Conservation (phyloP, 2,329 filamentous ascomycete species). For the Phaeoacremonium minimum region DNA sequence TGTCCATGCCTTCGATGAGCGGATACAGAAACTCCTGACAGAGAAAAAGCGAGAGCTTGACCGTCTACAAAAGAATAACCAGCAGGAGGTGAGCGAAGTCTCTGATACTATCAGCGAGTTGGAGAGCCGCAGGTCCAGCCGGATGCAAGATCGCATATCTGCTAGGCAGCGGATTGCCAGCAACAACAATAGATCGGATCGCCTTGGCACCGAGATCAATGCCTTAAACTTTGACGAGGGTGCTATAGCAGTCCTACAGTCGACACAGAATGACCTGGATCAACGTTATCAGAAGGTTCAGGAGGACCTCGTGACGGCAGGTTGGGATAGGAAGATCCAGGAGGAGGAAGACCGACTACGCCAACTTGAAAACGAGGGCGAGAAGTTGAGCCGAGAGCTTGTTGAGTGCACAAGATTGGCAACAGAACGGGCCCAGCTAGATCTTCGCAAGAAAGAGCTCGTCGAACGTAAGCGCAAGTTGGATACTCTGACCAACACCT, state of each 20-base stretch:
- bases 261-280: slow-evolving; percentile 66
- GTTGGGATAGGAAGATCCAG: slow-evolving; percentile 68
- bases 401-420: slow-evolving; percentile 78
- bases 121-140: slow-evolving; percentile 66
- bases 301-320: slow-evolving; percentile 56
- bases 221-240: slow-evolving; percentile 84
- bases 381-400: slow-evolving; percentile 73
- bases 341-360: slow-evolving; percentile 62
- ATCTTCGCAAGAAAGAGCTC: slow-evolving; percentile 77
- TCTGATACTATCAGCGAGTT: slow-evolving; percentile 68
- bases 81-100: slow-evolving; percentile 69
- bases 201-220: slow-evolving; percentile 64
- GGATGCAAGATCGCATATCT: slow-evolving; percentile 69
- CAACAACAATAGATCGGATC: slow-evolving; percentile 67
- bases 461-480: slow-evolving; percentile 70
- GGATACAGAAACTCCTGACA: slow-evolving; percentile 66
- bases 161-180: slow-evolving; percentile 67
- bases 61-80: slow-evolving; percentile 66
- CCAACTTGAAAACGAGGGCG: slow-evolving; percentile 66
- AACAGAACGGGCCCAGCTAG: slow-evolving; percentile 77
- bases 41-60: slow-evolving; percentile 81
- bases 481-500: slow-evolving; percentile 71
- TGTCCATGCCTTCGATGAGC: slow-evolving; percentile 72
- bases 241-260: slow-evolving; percentile 70
- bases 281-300: slow-evolving; percentile 57